Conservation (phyloP, 2,329 filamentous ascomycete species). For the Zymoseptoria pseudotritici region DNA sequence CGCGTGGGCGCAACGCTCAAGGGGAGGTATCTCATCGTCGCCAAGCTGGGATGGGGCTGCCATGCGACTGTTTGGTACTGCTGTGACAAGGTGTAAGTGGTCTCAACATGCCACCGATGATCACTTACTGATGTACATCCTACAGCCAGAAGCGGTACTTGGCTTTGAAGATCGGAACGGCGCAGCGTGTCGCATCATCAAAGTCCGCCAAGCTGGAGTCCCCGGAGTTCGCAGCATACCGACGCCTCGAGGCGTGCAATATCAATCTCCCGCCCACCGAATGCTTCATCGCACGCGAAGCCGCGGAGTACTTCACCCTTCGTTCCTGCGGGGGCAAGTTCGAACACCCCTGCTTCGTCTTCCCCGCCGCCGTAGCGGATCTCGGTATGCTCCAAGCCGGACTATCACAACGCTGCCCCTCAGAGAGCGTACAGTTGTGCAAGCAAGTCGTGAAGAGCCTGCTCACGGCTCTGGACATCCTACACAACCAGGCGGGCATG, state of each 20-base stretch:
- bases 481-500: background rate
- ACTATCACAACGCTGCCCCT: background rate
- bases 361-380: background rate
- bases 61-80: constrained; percentile 38
- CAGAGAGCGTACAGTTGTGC: background rate
- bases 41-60: constrained; percentile 37
- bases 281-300: background rate
- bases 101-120: background rate
- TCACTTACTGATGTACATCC: background rate
- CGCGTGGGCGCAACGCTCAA: constrained; percentile 28
- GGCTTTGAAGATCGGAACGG: background rate
- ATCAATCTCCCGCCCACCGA: background rate
- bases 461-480: background rate
- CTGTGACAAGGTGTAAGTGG: constrained; percentile 25
- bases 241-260: background rate
- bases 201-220: background rate
- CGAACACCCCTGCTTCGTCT: background rate
- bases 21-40: constrained; percentile 31
- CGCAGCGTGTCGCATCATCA: background rate
- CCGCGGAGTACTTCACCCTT: background rate
- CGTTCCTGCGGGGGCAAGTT: background rate
- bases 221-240: background rate
- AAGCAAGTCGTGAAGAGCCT: background rate
- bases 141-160: background rate
- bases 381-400: background rate